Percentiles rank a stretch among this genome's conserved stretches.
phyloP scores from a whole-genome alignment of 164 flowering plant species.

The Umbellularia californica region DNA sequence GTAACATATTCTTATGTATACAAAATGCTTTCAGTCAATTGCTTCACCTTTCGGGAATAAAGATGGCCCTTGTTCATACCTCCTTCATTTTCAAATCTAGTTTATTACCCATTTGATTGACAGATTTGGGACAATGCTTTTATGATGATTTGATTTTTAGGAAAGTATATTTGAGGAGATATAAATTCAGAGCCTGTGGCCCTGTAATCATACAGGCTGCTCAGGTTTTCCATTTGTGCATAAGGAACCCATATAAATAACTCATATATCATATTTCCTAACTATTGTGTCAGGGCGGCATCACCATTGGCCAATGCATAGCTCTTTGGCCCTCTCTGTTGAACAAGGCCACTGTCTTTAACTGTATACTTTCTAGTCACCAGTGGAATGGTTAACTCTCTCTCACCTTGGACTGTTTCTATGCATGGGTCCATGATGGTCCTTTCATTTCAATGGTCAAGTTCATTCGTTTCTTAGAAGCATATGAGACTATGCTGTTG shows the following conservation, averaged over 20 bases:
- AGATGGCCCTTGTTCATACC: not conserved
- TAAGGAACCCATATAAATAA: not conserved
- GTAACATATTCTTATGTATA: constrained; percentile 26
- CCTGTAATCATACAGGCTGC: not conserved
- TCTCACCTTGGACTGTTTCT: not conserved
- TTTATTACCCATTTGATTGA: not conserved
- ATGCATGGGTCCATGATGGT: not conserved
- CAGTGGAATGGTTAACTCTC: not conserved
- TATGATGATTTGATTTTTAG: too few relatives aligned
- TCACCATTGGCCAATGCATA: too few relatives aligned
- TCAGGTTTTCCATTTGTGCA: not conserved
- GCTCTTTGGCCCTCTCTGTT: not conserved
- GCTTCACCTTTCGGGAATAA: not conserved
- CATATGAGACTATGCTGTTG: too few relatives aligned
- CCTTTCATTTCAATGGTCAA: not conserved
- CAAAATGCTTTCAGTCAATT: too few relatives aligned
- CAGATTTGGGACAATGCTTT: too few relatives aligned
- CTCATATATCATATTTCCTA: not conserved
- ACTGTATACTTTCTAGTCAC: not conserved
- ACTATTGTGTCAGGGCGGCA: not conserved
- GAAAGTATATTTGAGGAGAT: not conserved
- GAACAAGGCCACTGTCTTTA: not conserved
- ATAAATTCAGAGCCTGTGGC: too few relatives aligned
- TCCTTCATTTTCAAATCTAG: not conserved
- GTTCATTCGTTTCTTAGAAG: too few relatives aligned